Evolutionary conservation across 805 yeast genomes (phyloP), one percentile per base, ranked within the genome.

Genomic region (Clavispora fructus): DNA sequence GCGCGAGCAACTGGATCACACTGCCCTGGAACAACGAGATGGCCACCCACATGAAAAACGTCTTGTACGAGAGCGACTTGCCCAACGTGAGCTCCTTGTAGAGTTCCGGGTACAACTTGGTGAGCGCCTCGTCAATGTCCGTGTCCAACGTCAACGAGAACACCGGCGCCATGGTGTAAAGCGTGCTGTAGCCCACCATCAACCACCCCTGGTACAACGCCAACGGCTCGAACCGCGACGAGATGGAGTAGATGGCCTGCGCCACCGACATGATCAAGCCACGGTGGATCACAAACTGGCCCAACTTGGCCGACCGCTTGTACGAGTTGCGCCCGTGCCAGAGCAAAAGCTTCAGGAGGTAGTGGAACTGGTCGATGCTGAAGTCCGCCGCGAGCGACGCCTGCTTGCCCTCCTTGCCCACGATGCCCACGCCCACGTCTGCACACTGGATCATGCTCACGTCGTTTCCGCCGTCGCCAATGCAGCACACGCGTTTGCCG

Each of bases 291-390:
- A 94, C 90, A 69, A 94, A 92, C 63, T 94, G 99, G 1, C 97
- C 87, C 50, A 94, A 71, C 64, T 94, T 94, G 1, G 99, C 96
- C 35, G 96, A 87, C 58, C 98, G 75, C 64, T 95, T 94, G 69
- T 94, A 94, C 4, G 97, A 88, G 65, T 95, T 94, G 62, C 99
- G 79, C 8, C 99, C 99, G 64, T 94, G 99, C 99, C 99, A 94
- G 43, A 94, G 74, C 39, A 95, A 67, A 43, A 94, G 74, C 56
- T 89, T 88, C 35, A 95, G 86, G 50, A 94, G 68, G 61, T 87
- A 89, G 58, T 92, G 87, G 63, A 94, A 94, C 67, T 91, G 96
- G 29, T 89, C 84, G 42, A 94, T 82, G 14, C 97, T 88, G 67
- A 92, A 94, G 65, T 94, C 99, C 0, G 99, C 98, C 5, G 98